A percentile compares a stretch with the other conserved stretches of the same genome.
phyloP scores from a whole-genome alignment of 176 grass and related monocot species.

The Cenchrus americanus region DNA sequence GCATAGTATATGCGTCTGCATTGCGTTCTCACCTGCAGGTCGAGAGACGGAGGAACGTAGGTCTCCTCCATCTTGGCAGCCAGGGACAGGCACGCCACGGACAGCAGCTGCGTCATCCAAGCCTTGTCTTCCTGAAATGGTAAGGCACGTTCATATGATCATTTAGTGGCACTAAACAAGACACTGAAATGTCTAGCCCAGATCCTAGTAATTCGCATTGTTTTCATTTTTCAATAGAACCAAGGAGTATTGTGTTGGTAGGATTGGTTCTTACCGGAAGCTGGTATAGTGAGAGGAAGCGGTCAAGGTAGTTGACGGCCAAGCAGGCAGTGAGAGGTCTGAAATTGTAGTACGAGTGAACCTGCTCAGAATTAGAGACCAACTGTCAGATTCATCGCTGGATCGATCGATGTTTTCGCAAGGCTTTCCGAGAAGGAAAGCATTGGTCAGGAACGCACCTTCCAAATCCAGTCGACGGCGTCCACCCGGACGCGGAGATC shows the following conservation, averaged over 20 bases:
- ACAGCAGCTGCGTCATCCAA: constrained; percentile 88
- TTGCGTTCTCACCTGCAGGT: constrained; percentile 78
- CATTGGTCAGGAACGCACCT: constrained; percentile 52
- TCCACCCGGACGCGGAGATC: constrained; percentile 66
- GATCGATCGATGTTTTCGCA: not conserved
- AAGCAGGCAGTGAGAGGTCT: constrained; percentile 68
- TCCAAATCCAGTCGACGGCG: constrained; percentile 92
- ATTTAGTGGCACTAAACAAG: not conserved
- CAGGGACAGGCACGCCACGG: constrained; percentile 92
- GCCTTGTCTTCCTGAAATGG: constrained; percentile 74
- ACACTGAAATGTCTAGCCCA: not conserved
- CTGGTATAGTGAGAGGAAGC: constrained; percentile 92
- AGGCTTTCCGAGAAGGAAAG: too few relatives aligned
- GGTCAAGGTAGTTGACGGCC: constrained; percentile 86
- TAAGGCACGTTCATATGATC: not conserved
- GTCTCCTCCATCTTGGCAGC: constrained; percentile 99
- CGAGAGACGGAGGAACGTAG: constrained; percentile 60
- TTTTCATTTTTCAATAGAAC: too few relatives aligned
- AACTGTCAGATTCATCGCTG: constrained; percentile 8
- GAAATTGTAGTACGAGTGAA: constrained; percentile 72
- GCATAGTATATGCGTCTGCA: not conserved
- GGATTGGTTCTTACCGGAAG: constrained; percentile 64
- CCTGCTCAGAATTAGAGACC: constrained; percentile 52
- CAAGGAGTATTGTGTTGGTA: not conserved
- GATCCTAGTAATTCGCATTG: not conserved